phyloP scores from a whole-genome alignment of 2,329 filamentous ascomycete genomes.

The Neospermospora avenae region DNA sequence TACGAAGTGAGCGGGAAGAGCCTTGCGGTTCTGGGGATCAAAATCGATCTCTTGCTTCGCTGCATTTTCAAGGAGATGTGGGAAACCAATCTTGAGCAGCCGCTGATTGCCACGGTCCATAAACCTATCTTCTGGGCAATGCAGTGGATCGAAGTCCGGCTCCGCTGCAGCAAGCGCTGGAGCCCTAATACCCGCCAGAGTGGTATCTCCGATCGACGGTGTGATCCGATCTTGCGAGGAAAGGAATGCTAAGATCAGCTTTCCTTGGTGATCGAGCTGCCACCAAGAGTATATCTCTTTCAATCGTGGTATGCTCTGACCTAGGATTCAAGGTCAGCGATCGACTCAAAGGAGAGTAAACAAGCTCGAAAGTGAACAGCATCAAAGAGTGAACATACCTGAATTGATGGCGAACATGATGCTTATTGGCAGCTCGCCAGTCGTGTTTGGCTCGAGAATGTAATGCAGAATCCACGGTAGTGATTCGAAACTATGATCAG shows the following conservation, averaged over 20 bases:
- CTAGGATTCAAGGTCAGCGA: constrained; percentile 10
- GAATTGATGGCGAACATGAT: constrained; percentile 33
- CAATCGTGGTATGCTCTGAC: constrained; percentile 24
- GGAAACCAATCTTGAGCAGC: constrained; percentile 19
- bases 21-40: neutral
- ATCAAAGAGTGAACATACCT: constrained; percentile 18
- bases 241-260: constrained; percentile 24
- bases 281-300: constrained; percentile 28
- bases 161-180: neutral
- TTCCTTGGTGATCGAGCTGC: constrained; percentile 25
- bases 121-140: constrained; percentile 18
- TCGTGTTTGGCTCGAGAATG: constrained; percentile 20
- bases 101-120: constrained; percentile 18
- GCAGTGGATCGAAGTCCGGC: neutral
- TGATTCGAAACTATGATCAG: constrained; percentile 3
- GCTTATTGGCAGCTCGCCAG: constrained; percentile 24
- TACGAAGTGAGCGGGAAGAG: constrained; percentile 22
- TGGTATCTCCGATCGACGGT: constrained; percentile 1
- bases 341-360: neutral
- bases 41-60: neutral
- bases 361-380: neutral
- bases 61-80: neutral
- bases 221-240: constrained; percentile 18
- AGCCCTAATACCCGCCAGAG: neutral
- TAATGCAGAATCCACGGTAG: constrained; percentile 29